Evolutionary conservation across 306 rosid genomes (phyloP), one percentile per base, ranked within the genome.

Genomic region (Spatholobus suberectus): DNA sequence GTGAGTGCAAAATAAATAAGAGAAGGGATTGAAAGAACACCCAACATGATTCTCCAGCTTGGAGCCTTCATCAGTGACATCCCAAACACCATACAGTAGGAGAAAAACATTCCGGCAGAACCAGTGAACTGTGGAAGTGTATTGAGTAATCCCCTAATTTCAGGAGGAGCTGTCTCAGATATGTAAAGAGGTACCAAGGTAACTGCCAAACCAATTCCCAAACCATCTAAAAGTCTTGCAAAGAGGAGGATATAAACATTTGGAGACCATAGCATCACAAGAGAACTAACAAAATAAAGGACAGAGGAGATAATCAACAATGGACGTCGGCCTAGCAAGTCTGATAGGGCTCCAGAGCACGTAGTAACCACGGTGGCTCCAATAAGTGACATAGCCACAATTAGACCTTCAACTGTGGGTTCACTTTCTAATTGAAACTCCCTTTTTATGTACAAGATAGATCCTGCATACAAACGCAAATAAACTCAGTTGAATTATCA

Each of bases 151-250:
- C 98, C 98, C 84, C 98, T 93, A 37, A 92, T 93, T 88, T 95
- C 98, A 79, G 98, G 90, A 15, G 98, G 98, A 46, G 98, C 98
- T 0, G 92, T 95, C 96, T 95, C 98, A 55, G 98, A 95, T 72
- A 95, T 95, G 80, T 95, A 95, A 67, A 95, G 88, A 0, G 98
- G 98, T 51, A 92, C 93, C 72, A 95, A 80, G 59, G 98, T 95
- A 81, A 95, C 96, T 0, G 92, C 92, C 84, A 95, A 78, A 79
- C 98, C 98, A 75, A 95, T 81, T 41, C 98, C 98, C 41, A 95
- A 84, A 52, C 98, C 98, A 87, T 93, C 98, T 70, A 95, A 85
- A 49, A 95, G 96, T 85, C 98, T 89, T 6, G 97, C 98, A 70
- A 93, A 79, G 70, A 93, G 89, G 38, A 95, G 93, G 63, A 95